phyloP scores from a whole-genome alignment of 1,284 basidiomycete species.

The Apiotrichum sp. region DNA sequence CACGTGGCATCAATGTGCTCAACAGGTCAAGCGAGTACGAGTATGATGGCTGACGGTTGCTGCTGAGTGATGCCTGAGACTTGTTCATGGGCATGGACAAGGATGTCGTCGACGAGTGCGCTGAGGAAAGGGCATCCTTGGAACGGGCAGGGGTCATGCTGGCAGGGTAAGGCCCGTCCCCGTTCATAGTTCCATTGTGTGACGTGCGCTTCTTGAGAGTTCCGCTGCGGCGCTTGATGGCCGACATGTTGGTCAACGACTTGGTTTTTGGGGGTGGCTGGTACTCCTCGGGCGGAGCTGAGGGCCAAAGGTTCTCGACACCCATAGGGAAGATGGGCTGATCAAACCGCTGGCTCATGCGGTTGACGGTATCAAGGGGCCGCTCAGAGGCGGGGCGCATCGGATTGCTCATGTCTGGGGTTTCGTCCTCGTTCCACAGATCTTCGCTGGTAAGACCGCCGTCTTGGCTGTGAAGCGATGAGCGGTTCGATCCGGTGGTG shows the following conservation, averaged over 20 bases:
- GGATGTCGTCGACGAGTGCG: slow-evolving; percentile 38
- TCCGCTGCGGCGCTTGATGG: slow-evolving; percentile 13
- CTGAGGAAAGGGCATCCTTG: slow-evolving; percentile 25
- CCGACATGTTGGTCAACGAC: slow-evolving; percentile 32
- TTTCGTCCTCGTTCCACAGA: slow-evolving; percentile 33
- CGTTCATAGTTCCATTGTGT: slow-evolving; percentile 14
- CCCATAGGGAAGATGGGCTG: slow-evolving; percentile 20
- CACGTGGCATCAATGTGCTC: slow-evolving; percentile 38
- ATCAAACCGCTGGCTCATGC: slow-evolving; percentile 31
- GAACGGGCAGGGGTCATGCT: neutral
- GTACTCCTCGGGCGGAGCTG: slow-evolving; percentile 23
- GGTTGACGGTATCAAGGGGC: slow-evolving; percentile 42
- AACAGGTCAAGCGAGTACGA: slow-evolving; percentile 42
- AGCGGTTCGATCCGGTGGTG: slow-evolving; percentile 25
- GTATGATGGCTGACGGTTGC: slow-evolving; percentile 25
- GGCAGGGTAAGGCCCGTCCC: neutral
- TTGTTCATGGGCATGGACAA: slow-evolving; percentile 38
- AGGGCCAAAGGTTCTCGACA: slow-evolving; percentile 24
- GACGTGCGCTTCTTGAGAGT: slow-evolving; percentile 17
- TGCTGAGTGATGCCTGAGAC: slow-evolving; percentile 21
- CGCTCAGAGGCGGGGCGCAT: slow-evolving; percentile 33
- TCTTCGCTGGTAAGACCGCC: slow-evolving; percentile 32
- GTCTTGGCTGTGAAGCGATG: slow-evolving; percentile 26
- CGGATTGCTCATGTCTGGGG: slow-evolving; percentile 45
- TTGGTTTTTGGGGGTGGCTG: slow-evolving; percentile 25